Percentiles rank a stretch among this genome's conserved stretches.
Evolutionary conservation across 108 stramenopile species (phyloP).

Genomic region (Conticribra weissflogii): DNA sequence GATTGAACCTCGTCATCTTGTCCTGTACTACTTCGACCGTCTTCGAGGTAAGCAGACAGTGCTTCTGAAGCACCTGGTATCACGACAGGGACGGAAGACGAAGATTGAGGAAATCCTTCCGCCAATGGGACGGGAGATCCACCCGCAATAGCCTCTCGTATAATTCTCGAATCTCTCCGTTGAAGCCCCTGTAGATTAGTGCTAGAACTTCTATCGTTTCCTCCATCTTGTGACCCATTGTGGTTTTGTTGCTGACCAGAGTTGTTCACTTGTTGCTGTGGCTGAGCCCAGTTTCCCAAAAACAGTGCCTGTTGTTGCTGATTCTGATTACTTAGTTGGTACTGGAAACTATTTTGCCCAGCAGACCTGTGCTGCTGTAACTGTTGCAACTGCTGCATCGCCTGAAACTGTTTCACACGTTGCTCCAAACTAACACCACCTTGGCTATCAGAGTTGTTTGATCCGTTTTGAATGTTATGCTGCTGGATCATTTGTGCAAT

Average conservation of each 20-base stretch:
- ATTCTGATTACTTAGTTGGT: slow-evolving; percentile 1
- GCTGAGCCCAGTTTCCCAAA: too few relatives aligned
- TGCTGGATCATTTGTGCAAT: slow-evolving; percentile 16
- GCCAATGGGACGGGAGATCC: not conserved
- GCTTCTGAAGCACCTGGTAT: too few relatives aligned
- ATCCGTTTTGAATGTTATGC: slow-evolving; percentile 8
- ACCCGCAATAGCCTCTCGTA: too few relatives aligned
- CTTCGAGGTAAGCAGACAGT: too few relatives aligned
- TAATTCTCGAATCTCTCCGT: too few relatives aligned
- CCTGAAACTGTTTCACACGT: slow-evolving; percentile 1
- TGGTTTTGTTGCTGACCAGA: not conserved
- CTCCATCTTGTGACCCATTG: not conserved
- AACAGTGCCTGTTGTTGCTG: too few relatives aligned
- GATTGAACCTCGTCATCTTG: not conserved
- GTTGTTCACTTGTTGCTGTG: too few relatives aligned
- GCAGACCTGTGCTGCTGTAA: not conserved
- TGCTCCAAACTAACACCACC: not conserved
- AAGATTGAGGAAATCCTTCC: not conserved
- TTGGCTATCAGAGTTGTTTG: not conserved
- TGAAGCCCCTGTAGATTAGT: not conserved
- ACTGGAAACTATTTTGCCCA: not conserved
- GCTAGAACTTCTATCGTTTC: not conserved
- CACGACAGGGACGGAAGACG: too few relatives aligned
- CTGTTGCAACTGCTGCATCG: slow-evolving; percentile 5
- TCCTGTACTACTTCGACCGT: not conserved